These are phyloP conservation scores for Trichoderma aggressivum DNA, from an alignment of 2,329 filamentous ascomycete genomes.

Conservation along the genomic window DNA sequence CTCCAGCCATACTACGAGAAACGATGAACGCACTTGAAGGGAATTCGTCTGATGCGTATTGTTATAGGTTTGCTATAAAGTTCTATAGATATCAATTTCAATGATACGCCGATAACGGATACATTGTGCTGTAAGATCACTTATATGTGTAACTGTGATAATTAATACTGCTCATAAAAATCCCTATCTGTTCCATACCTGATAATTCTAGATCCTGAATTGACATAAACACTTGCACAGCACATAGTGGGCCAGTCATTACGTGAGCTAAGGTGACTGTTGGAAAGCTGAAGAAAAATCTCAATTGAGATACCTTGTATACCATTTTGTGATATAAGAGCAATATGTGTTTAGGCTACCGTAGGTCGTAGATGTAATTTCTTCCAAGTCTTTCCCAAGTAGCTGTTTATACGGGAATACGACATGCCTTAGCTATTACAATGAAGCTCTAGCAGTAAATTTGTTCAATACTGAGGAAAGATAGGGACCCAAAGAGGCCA, in stretches of 20 bases:
- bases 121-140: not conserved
- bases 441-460: not conserved
- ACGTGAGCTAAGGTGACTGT: not conserved
- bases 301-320: too few species aligned
- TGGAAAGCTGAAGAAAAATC: not conserved
- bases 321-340: not conserved
- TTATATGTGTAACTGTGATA: not conserved
- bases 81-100: not conserved
- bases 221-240: not conserved
- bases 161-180: not conserved
- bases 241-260: not conserved
- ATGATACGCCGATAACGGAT: not conserved
- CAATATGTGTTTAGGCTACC: not conserved
- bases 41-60: not conserved
- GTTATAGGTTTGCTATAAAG: not conserved
- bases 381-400: rapidly evolving
- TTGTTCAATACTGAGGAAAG: not conserved
- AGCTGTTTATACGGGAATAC: too few species aligned
- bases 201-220: not conserved
- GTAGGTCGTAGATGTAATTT: not conserved
- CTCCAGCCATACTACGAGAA: conserved; percentile 3
- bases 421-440: not conserved
- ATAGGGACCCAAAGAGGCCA: not conserved
- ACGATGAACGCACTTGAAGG: not conserved
- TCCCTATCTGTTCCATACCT: not conserved